Evolutionary conservation across 129 eudicot species (phyloP).

Genomic region (Glebionis coronaria): DNA sequence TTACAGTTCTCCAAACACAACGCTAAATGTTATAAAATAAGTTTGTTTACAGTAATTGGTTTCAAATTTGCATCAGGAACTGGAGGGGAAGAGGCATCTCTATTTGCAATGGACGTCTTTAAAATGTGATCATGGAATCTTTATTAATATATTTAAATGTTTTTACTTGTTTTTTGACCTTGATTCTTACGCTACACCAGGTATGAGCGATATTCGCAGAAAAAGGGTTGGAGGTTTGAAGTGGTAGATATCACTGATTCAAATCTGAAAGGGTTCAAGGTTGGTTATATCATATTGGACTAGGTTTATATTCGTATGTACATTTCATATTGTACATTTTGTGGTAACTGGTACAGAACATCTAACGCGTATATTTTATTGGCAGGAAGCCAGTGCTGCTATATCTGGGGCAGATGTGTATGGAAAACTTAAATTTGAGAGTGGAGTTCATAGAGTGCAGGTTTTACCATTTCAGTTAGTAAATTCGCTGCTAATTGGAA

Average conservation of each 20-base stretch:
- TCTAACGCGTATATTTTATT: conserved; percentile 8
- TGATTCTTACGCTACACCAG: conserved; percentile 34
- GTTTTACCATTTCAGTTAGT: conserved; percentile 22
- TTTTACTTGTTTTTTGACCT: conserved; percentile 9
- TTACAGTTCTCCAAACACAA: not conserved
- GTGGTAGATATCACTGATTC: conserved; percentile 76
- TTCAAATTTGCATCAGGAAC: conserved; percentile 54
- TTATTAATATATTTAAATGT: not conserved
- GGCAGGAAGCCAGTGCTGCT: conserved; percentile 94
- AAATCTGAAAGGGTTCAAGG: conserved; percentile 90
- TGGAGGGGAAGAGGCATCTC: conserved; percentile 98
- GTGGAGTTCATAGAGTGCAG: conserved; percentile 99
- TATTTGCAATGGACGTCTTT: conserved; percentile 92
- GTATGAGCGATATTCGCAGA: conserved; percentile 83
- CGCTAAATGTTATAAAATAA: not conserved
- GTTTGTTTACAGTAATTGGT: not conserved
- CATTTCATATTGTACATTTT: not conserved
- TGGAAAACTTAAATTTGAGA: conserved; percentile 96
- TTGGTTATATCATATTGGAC: conserved; percentile 7
- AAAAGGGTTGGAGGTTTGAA: conserved; percentile 94
- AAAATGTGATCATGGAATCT: conserved; percentile 56
- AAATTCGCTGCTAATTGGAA: not conserved
- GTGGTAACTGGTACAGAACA: not conserved
- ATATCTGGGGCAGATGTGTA: conserved; percentile 86
- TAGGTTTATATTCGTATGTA: not conserved